Conservation (phyloP, 2,329 filamentous ascomycete genomes). For the Akanthomyces muscarius region DNA sequence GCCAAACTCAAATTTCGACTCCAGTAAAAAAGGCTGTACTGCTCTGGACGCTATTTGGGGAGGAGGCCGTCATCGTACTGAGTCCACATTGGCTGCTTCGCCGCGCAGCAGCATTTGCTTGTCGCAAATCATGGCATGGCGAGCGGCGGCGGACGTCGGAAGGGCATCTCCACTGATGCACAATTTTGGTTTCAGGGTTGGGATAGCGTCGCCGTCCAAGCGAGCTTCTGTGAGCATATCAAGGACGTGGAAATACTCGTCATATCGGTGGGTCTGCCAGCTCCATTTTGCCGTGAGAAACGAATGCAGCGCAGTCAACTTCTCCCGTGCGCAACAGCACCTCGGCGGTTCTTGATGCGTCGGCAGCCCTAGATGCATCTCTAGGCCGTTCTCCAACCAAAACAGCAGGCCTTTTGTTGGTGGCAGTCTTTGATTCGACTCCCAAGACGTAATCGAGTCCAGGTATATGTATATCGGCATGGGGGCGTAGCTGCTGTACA, state of each 20-base stretch:
- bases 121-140: constrained; percentile 5
- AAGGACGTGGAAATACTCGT: not conserved
- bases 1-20: too few relatives aligned
- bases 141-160: not conserved
- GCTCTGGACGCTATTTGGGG: too few relatives aligned
- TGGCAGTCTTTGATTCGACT: not conserved
- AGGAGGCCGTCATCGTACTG: too few relatives aligned
- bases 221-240: constrained; percentile 1
- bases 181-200: not conserved
- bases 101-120: not conserved
- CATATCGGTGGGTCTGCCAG: not conserved
- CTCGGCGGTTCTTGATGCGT: not conserved
- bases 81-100: not conserved
- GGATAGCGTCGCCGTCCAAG: not conserved
- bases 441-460: not conserved
- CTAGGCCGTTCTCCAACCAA: not conserved
- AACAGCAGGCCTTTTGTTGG: constrained; percentile 4
- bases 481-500: not conserved
- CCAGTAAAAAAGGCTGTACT: too few relatives aligned
- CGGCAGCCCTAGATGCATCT: not conserved
- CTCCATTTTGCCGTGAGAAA: not conserved
- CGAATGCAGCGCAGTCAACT: not conserved
- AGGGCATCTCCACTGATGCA: constrained; percentile 3
- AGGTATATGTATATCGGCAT: constrained; percentile 3
- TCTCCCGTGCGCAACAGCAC: not conserved